Base-by-base conservation (phyloP, 495 filamentous ascomycete species). In the Lindgomyces ingoldianus region DNA sequence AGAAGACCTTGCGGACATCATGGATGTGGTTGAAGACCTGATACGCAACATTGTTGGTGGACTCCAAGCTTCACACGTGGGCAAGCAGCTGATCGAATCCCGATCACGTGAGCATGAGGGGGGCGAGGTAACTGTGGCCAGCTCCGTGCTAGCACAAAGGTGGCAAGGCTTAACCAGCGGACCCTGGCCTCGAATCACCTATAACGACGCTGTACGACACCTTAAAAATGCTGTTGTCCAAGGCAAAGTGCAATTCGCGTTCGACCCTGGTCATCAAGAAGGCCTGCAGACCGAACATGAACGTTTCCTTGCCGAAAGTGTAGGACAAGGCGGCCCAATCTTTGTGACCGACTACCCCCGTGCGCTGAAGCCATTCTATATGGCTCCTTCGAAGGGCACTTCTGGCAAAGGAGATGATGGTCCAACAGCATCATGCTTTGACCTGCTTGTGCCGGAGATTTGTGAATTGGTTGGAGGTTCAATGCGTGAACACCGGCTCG, bases 291-390 rank as follows among this genome's bases (percentile, higher is more conserved):
- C 91, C 4, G 94, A 98, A 74, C 94, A 98, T 76, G 94, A 98
- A 73, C 91, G 84, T 73, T 96, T 84, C 72, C 84, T 98, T 51
- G 92, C 94, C 44, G 79, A 83, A 42, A 80, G 76, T 14, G 76
- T 97, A 55, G 89, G 90, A 69, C 70, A 81, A 14, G 85, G 84
- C 47, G 76, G 77, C 10, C 94, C 94, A 1, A 85, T 98, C 30
- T 98, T 98, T 69, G 87, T 98, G 59, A 97, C 94, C 18, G 80
- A 98, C 72, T 98, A 98, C 72, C 94, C 94, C 9, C 83, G 82
- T 60, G 76, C 80, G 41, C 83, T 93, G 67, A 98, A 98, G 77
- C 89, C 94, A 29, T 98, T 98, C 83, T 98, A 98, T 77, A 98
- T 98, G 94, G 79, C 85, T 1, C 87, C 86, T 33, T 86, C 83